phyloP scores from a whole-genome alignment of 2,329 filamentous ascomycete species.

The Thyridium curvatum region DNA sequence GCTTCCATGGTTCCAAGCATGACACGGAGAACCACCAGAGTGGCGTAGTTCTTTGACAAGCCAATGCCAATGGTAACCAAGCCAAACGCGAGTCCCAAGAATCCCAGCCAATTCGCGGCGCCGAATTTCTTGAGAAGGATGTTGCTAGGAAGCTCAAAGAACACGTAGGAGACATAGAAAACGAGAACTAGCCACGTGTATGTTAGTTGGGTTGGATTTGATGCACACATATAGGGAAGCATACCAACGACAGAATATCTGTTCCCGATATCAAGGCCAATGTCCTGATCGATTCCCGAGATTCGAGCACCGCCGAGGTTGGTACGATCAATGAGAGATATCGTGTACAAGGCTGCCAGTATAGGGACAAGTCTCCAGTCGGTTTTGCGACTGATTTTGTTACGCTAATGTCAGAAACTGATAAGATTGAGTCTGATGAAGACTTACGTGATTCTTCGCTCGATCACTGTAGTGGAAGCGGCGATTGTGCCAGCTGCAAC shows the following conservation, averaged over 20 bases:
- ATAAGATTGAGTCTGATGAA: no score
- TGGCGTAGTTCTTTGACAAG: conserved; percentile 17
- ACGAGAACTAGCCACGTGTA: conserved; percentile 13
- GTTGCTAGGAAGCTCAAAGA: conserved; percentile 21
- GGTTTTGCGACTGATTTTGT: conserved; percentile 18
- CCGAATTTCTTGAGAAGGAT: conserved; percentile 21
- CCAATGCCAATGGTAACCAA: conserved; percentile 21
- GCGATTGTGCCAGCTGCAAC: no score
- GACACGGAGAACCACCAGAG: conserved; percentile 23
- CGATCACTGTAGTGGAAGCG: no score
- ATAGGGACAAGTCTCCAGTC: conserved; percentile 23
- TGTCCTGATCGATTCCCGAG: conserved; percentile 22
- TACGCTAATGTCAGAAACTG: no score
- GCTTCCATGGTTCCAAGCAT: conserved; percentile 1
- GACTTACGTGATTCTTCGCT: no score
- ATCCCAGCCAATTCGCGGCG: conserved; percentile 18
- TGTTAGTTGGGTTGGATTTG: no score
- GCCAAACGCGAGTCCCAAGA: conserved; percentile 24
- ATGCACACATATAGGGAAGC: no score
- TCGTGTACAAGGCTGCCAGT: conserved; percentile 19
- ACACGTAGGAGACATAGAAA: conserved; percentile 23
- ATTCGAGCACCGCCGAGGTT: conserved; percentile 25
- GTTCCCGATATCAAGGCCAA: conserved; percentile 24
- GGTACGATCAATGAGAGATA: conserved; percentile 19
- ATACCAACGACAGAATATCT: conserved; percentile 18